Evolutionary conservation across 805 yeast species (phyloP), one percentile per base, ranked within the genome.

Genomic region (Naumovozyma castellii): DNA sequence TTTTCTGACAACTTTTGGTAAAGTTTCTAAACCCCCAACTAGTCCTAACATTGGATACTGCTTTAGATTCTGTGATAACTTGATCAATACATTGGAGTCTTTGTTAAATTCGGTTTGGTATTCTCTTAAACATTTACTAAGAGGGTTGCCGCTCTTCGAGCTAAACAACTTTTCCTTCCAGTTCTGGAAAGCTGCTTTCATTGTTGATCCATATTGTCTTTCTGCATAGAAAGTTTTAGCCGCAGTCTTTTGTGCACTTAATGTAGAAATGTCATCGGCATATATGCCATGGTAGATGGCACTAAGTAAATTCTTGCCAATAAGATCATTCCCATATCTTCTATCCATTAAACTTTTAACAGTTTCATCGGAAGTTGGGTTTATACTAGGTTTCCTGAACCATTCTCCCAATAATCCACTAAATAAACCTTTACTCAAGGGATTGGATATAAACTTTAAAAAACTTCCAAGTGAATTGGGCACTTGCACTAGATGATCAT

Each of bases 271-370:
- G 58, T 88, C 94, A n/a, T 85, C 92, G 1, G 94, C 96, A 59
- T 87, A 90, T 1, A 92, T 78, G 0, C 98, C 98, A 53, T 87
- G 86, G 56, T 82, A 67, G 3, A 87, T 63, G 0, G 95, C 97
- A 59, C 95, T 83, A 16, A 83, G 62, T 12, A 90, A 61, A 37
- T 84, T 78, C 6, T 67, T 65, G 4, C 80, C 59, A 2, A 65
- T 39, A 9, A 62, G 39, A 1, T 54, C 52, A 6, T 37, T 40
- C 2, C 88, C 88, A 55, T 87, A 80, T 44, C 96, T 62, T 46
- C 97, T 66, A 2, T 65, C 54, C 28, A 88, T 56, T 51, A 86
- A 85, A 2, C 71, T 65, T 34, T 74, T 78, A 1, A 90, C 77
- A 8, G 81, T 69, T 62, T 87, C 96, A 54, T 88, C 97, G 4